Evolutionary conservation across 495 filamentous ascomycete species (phyloP), one percentile per base, ranked within the genome.

Genomic region (Niebla homalea): DNA sequence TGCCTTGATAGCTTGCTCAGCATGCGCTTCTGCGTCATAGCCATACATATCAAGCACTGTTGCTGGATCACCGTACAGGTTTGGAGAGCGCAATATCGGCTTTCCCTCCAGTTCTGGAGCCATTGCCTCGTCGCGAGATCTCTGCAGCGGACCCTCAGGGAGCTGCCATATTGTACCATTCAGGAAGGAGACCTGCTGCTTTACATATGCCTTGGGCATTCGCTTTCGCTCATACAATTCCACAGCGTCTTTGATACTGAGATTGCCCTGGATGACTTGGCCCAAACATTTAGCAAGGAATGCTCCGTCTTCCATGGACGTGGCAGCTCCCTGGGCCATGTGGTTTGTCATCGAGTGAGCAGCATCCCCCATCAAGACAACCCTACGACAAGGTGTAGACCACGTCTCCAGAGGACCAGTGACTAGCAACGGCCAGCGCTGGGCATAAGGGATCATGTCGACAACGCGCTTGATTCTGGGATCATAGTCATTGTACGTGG

Each of bases 101-200:
- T 60, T 55, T 36, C 60, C 66, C 39, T 55, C 57, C 4, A 66
- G 55, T 40, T 67, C 65, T 5, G 55, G 43, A 36, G 50, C 50
- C 73, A 75, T 74, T 0, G 61, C 63, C 29, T 56, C 59, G 55
- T 72, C 72, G 15, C 67, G 60, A 6, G 65, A 63, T 50, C 54
- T n/a, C 52, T 74, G 70, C 44, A 62, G 52, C 8, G 63, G 64
- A 1, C 71, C 69, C 57, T 74, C 70, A 2, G 64, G 47, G 21
- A 74, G 65, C 55, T 75, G 69, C 69, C 67, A 73, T 2, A 73
- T 51, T 10, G 62, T 70, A 5, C 63, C 63, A 41, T 67, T 65
- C 1, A 67, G 36, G n/a, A 63, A 57, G 20, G 61, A 65, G 1
- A 64, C 63, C 43, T 67, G 58, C 42, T 71, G 66, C 57, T 68